These are phyloP conservation scores for Closterium sp. DNA, from an alignment of 139 green algal genomes.

Conservation along the genomic window DNA sequence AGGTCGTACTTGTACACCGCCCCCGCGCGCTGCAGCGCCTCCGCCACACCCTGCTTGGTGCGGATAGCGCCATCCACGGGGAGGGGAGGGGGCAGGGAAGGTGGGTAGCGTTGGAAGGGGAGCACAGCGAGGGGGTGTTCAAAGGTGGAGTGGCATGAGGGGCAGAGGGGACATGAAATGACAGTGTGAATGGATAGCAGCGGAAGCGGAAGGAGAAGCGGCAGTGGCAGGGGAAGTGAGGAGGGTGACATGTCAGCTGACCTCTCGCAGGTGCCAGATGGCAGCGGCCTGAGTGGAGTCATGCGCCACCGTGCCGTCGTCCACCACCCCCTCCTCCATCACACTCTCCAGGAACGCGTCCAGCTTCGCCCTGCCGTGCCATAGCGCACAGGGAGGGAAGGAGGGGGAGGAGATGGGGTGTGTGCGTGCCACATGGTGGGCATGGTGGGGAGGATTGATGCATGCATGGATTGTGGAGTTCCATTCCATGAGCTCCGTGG, in stretches of 20 bases:
- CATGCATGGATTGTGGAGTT: too few species aligned
- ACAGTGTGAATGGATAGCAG: too few species aligned
- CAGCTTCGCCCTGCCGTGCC: conserved; percentile 22
- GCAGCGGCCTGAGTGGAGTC: conserved; percentile 64
- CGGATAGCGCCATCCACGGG: background rate
- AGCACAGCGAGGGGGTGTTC: background rate
- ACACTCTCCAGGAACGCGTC: conserved; percentile 44
- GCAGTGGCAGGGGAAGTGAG: too few species aligned
- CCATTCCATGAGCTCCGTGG: too few species aligned
- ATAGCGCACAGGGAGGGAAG: background rate
- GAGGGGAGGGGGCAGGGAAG: background rate
- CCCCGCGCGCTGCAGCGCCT: conserved; percentile 66
- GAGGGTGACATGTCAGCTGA: conserved; percentile 24
- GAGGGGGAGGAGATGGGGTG: background rate
- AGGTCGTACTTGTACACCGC: conserved; percentile 89
- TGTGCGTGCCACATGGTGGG: background rate
- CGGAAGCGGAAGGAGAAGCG: too few species aligned
- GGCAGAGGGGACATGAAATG: background rate
- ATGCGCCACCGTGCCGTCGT: conserved; percentile 63
- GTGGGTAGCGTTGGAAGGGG: background rate
- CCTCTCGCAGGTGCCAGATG: conserved; percentile 89
- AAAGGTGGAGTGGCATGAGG: background rate
- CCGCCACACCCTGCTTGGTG: conserved; percentile 61
- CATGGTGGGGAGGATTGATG: too few species aligned
- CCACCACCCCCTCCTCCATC: conserved; percentile 44